Evolutionary conservation across 202 grass and related monocot genomes (phyloP).

Genomic region (Brachypodium distachyon): DNA sequence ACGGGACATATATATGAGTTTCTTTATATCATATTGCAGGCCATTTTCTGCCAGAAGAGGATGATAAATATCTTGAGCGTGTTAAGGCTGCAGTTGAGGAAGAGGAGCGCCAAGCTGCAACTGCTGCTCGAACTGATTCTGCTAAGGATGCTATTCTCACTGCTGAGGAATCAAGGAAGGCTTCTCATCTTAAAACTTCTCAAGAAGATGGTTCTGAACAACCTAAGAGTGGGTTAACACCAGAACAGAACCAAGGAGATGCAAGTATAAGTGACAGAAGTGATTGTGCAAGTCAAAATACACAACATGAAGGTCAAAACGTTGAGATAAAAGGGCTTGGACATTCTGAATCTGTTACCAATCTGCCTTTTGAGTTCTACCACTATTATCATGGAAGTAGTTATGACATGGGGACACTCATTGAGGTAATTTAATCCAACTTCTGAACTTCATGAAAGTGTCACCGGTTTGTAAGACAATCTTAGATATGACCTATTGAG

Average conservation of each 20-base stretch:
- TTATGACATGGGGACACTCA: slow-evolving; percentile 94
- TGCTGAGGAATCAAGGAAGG: slow-evolving; percentile 73
- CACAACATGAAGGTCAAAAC: slow-evolving; percentile 30
- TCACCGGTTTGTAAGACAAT: neutral
- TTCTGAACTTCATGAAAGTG: slow-evolving; percentile 4
- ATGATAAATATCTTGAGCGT: slow-evolving; percentile 92
- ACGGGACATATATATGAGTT: neutral
- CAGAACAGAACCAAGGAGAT: slow-evolving; percentile 14
- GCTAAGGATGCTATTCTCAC: slow-evolving; percentile 89
- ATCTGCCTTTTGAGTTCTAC: slow-evolving; percentile 91
- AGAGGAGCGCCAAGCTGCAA: slow-evolving; percentile 81
- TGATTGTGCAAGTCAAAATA: slow-evolving; percentile 20
- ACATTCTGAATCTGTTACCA: slow-evolving; percentile 48
- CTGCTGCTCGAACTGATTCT: slow-evolving; percentile 66
- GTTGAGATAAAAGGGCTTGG: slow-evolving; percentile 31
- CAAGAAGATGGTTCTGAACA: slow-evolving; percentile 28
- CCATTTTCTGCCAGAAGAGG: slow-evolving; percentile 98
- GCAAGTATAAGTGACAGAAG: slow-evolving; percentile 23
- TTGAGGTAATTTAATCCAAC: slow-evolving; percentile 63
- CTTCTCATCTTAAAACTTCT: slow-evolving; percentile 4
- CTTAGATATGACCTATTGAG: neutral
- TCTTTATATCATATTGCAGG: slow-evolving; percentile 34
- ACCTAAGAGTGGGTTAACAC: slow-evolving; percentile 6
- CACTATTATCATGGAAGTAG: slow-evolving; percentile 94
- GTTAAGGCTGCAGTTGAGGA: slow-evolving; percentile 95